A percentile compares a stretch with the other conserved stretches of the same genome.
Evolutionary conservation across 257 asterid genomes (phyloP).

Genomic region (Solanum peruvianum): DNA sequence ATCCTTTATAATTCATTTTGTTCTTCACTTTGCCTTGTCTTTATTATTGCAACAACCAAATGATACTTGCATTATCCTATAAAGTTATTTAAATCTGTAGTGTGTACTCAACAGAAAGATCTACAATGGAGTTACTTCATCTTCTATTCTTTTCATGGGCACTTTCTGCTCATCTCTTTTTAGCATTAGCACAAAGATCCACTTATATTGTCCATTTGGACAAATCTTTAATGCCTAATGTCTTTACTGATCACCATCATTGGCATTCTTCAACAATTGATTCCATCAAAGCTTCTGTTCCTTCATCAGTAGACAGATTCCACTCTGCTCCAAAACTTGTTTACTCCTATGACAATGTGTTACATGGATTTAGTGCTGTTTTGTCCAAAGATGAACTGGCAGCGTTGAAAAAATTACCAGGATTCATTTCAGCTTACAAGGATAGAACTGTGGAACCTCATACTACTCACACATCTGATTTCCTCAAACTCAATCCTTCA

Average conservation of each 20-base stretch:
- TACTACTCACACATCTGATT: slow-evolving; percentile 7
- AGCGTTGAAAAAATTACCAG: background rate
- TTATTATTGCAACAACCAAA: background rate
- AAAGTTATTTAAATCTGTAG: background rate
- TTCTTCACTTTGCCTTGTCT: background rate
- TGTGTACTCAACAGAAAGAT: background rate
- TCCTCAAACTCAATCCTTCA: slow-evolving; percentile 7
- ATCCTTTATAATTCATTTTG: background rate
- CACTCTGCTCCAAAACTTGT: background rate
- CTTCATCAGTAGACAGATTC: background rate
- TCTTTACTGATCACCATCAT: slow-evolving; percentile 5
- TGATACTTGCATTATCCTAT: background rate
- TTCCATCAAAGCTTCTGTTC: background rate
- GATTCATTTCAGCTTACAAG: slow-evolving; percentile 6
- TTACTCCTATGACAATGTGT: background rate
- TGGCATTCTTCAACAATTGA: slow-evolving; percentile 3
- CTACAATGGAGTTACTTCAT: background rate
- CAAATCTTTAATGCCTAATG: slow-evolving; percentile 9
- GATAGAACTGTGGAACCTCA: slow-evolving; percentile 2
- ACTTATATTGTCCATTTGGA: slow-evolving; percentile 14
- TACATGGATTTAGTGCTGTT: slow-evolving; percentile 15
- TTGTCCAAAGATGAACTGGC: slow-evolving; percentile 1
- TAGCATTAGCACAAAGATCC: background rate
- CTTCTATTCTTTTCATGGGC: background rate
- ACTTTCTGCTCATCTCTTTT: background rate